Evolutionary conservation across 2,329 filamentous ascomycete genomes (phyloP), one percentile per base, ranked within the genome.

Genomic region (Chrysoporthe austroafricana): DNA sequence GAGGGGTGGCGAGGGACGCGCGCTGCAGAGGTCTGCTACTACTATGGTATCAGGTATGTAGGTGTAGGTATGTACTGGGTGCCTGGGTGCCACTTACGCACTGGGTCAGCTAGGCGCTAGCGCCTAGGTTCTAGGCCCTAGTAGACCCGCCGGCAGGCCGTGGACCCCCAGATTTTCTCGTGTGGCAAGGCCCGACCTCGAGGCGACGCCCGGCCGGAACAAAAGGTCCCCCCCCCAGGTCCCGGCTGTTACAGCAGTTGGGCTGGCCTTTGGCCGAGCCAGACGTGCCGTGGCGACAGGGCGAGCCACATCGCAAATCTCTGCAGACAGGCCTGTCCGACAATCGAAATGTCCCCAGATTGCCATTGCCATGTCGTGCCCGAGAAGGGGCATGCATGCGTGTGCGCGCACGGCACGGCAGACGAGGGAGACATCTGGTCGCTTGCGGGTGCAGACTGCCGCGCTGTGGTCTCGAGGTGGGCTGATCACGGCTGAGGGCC

Each of bases 191-290:
- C 32, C 32, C 16, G 50, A 32, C 11, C 21, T 11, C 14, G 9
- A 52, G 50, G 50, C 50, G 26, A 54, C 50, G 32, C 21, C 50
- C 48, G 44, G 14, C 44, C 44, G 48, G 48, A 52, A 52, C n/a
- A 52, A 26, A 52, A 52, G 48, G 9, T 32, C 48, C 48, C 48
- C 48, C 1, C 21, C 48, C n/a, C 5, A 48, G 18, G 18, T 48
- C 6, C 44, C 18, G n/a, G 43, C 43, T 14, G 43, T 11, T 4
- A 13, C 14, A 18, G 5, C 13, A 46, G 5, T 18, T n/a, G 14
- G 6, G 4, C 44, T 46, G 16, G 13, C 7, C 18, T 5, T 21
- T 48, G n/a, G 46, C 18, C 18, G 8, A 48, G n/a, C 46, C n/a
- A 16, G 21, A 7, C 21, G 32, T 32, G 21, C 50, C 16, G 50